Evolutionary conservation across 768 basidiomycete genomes (phyloP).

Genomic region (Lactarius hengduanensis): DNA sequence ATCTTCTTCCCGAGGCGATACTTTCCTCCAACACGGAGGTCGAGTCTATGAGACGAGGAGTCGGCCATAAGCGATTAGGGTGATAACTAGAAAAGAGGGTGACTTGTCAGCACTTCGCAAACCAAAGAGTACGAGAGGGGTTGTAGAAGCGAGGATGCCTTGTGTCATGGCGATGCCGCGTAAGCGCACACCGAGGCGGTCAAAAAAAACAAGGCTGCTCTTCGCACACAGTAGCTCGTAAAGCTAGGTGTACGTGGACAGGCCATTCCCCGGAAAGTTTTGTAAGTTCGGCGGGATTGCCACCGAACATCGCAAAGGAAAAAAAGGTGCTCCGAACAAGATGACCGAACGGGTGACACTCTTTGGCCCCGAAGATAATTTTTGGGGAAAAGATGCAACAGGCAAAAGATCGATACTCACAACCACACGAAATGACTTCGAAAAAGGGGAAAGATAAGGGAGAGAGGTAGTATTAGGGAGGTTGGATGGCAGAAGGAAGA

Average conservation of each 20-base stretch:
- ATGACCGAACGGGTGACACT: neutral
- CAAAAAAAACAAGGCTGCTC: neutral
- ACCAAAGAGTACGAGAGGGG: neutral
- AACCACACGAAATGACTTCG: constrained; percentile 9
- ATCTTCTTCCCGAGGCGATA: constrained; percentile 99
- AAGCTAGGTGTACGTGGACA: neutral
- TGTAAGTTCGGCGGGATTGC: neutral
- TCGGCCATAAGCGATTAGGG: constrained; percentile 60
- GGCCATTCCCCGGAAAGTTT: neutral
- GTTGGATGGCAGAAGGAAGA: constrained; percentile 28
- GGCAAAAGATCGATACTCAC: constrained; percentile 12
- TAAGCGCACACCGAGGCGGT: constrained; percentile 14
- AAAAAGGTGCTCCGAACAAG: constrained; percentile 17
- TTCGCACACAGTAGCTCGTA: neutral
- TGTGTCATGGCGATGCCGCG: constrained; percentile 15
- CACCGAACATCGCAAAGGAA: neutral
- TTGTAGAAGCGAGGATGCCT: constrained; percentile 5
- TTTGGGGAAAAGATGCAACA: neutral
- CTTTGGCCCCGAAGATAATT: constrained; percentile 1
- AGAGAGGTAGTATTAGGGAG: constrained; percentile 19
- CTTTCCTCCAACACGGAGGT: constrained; percentile 89
- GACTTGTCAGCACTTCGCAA: constrained; percentile 12
- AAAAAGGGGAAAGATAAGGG: constrained; percentile 15
- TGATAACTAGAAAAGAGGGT: constrained; percentile 21
- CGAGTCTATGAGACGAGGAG: constrained; percentile 65